Evolutionary conservation across 208 protist genomes (phyloP).

Genomic region (Trypanosoma mega): DNA sequence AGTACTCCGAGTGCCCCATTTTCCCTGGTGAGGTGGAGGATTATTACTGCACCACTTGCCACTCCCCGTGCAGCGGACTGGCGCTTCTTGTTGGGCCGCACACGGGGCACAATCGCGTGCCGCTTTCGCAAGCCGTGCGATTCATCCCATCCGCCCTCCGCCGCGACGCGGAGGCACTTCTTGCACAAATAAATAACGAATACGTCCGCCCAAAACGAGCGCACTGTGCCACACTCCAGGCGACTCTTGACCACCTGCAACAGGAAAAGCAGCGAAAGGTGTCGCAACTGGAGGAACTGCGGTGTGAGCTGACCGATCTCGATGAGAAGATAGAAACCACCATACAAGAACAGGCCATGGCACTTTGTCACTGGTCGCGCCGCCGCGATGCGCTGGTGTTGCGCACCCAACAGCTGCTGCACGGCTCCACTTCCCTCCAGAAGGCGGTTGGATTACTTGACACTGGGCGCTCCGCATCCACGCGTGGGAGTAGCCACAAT

Average conservation of each 20-base stretch:
- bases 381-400: conserved; percentile 28
- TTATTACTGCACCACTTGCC: conserved; percentile 71
- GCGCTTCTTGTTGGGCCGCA: conserved; percentile 69
- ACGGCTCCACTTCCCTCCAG: conserved; percentile 24
- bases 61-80: conserved; percentile 44
- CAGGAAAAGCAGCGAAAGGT: conserved; percentile 29
- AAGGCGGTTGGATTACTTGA: conserved; percentile 4
- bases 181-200: conserved; percentile 36
- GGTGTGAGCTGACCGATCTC: conserved; percentile 30
- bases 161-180: conserved; percentile 34
- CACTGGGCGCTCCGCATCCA: too few relatives aligned
- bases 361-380: conserved; percentile 58
- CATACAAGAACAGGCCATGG: conserved; percentile 39
- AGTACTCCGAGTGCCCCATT: conserved; percentile 20
- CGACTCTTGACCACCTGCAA: conserved; percentile 29
- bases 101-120: conserved; percentile 58
- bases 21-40: conserved; percentile 33
- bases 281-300: conserved; percentile 34
- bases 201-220: conserved; percentile 22
- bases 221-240: conserved; percentile 31
- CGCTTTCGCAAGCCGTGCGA: conserved; percentile 36
- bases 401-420: conserved; percentile 27
- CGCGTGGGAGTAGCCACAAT: not conserved
- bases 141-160: conserved; percentile 48
- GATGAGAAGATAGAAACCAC: conserved; percentile 36